Evolutionary conservation across 202 grass and related monocot genomes (phyloP).

Genomic region (Schoenoplectus tabernaemontani): DNA sequence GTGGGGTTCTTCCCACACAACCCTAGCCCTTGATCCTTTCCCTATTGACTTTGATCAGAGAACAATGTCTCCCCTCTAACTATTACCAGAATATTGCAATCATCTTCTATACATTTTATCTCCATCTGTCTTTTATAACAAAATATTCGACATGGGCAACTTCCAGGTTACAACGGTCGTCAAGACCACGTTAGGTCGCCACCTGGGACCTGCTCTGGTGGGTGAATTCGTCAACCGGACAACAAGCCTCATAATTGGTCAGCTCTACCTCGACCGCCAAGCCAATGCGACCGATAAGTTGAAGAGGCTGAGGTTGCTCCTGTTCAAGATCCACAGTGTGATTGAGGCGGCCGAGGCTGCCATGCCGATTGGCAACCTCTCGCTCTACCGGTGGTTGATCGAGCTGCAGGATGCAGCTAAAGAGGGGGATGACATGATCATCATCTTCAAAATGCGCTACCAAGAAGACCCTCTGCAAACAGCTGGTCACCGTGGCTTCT

Average conservation of each 20-base stretch:
- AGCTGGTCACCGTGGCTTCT: neutral
- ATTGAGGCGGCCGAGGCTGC: slow-evolving; percentile 13
- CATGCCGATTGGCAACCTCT: slow-evolving; percentile 26
- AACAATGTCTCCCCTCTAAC: neutral
- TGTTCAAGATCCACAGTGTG: slow-evolving; percentile 24
- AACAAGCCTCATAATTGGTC: neutral
- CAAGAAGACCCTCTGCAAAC: neutral
- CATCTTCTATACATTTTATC: neutral
- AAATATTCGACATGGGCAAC: neutral
- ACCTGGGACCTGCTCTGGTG: slow-evolving; percentile 14
- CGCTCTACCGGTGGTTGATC: slow-evolving; percentile 11
- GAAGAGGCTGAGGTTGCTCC: slow-evolving; percentile 12
- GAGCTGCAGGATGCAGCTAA: slow-evolving; percentile 15
- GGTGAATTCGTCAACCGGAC: slow-evolving; percentile 18
- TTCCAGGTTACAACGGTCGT: neutral
- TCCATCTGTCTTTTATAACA: neutral
- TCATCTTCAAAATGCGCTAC: slow-evolving; percentile 16
- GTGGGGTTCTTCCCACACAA: neutral
- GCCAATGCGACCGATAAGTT: neutral
- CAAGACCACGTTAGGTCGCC: neutral
- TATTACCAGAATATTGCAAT: neutral
- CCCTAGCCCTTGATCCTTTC: neutral
- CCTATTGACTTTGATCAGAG: slow-evolving; percentile 1
- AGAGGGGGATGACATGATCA: slow-evolving; percentile 3
- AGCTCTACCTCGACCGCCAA: slow-evolving; percentile 12